Evolutionary conservation across 768 basidiomycete genomes (phyloP), one percentile per base, ranked within the genome.

Genomic region (Chiua virens): DNA sequence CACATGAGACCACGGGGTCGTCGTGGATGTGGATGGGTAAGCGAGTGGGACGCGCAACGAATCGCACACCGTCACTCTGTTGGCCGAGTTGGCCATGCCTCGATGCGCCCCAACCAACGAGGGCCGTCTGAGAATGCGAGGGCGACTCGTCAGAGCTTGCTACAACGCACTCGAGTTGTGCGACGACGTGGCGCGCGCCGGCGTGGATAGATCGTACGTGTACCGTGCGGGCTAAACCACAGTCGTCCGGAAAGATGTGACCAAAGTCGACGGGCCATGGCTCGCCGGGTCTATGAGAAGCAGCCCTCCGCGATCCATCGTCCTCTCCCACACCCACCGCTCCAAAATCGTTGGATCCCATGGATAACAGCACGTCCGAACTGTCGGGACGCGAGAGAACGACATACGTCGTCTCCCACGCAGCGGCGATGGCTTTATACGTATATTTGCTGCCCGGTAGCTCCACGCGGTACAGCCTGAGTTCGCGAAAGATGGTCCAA

Each of bases 301-400:
- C 17, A 57, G 22, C 42, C 50, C 49, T 34, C 39, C 49, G 36
- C 53, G 49, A 14, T 32, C 8, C 39, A 39, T n/a, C 21, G 1
- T 57, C 53, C 1, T 50, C 53, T 6, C 80, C 86, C 40, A 79
- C 61, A 1, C 92, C 92, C 40, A 92, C 75, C 64, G 88, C 85
- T 3, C 91, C 92, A 60, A 85, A 92, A 63, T 92, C 92, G 68
- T 95, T 79, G 2, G 84, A 78, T 1, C 95, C 95, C 77, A 94
- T 85, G 3, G 92, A 83, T 21, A 96, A 60, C 25, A 95, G 56
- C 4, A 81, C 62, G 56, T 86, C 87, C 42, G 68, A 62, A 22
- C 62, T 61, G 7, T 64, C 73, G 15, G 64, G 56, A 45, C 59
- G 62, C 11, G 79, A 76, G 14, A 92, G 70, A 3, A 84, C 85